Base-by-base conservation (phyloP, 2,329 filamentous ascomycete species). In the Fusarium sp. region DNA sequence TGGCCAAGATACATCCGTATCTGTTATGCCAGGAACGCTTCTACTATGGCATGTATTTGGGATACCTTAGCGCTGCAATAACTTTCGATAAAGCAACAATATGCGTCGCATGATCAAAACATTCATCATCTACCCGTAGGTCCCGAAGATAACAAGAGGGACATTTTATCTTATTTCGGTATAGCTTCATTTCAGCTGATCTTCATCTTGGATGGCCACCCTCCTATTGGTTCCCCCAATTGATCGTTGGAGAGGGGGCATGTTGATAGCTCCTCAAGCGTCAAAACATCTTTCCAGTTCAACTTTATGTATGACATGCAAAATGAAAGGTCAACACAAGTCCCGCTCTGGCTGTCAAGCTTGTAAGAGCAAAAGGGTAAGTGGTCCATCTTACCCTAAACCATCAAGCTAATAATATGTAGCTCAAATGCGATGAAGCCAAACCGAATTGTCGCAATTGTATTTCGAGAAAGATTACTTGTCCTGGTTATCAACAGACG, bases 381-480 rank as follows among this genome's bases (percentile, higher is more conserved):
- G 49, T n/a, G 30, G 30, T 9, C 16, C 20, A 6, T 23, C 23
- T 28, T 25, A 40, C 21, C 30, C 49, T 53, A 25, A 5, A 18
- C 13, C 2, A 27, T 20, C 7, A 14, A 11, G 3, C 25, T 21
- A 11, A 53, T 28, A 7, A 5, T 27, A 14, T 32, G 9, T 30
- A 69, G 66, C 65, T 69, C 42, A 69, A 69, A 32, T 69, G 66
- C 37, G 66, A 69, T 30, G 66, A 69, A 14, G 23, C 40, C 20
- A 69, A 61, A 16, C 66, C 66, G 7, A 46, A 48, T 16, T 69
- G 66, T 32, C 55, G 60, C 7, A 69, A 69, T 30, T 69, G 66
- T 10, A 5, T 48, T 16, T 43, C 43, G 0, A 60, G 59, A 25
- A 61, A 40, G 0, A 9, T 69, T 25, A 20, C 37, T 25, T 69